Percentiles rank a stretch among this genome's conserved stretches.
Conservation (phyloP, 768 basidiomycete species). For the Pisolithus sp. region DNA sequence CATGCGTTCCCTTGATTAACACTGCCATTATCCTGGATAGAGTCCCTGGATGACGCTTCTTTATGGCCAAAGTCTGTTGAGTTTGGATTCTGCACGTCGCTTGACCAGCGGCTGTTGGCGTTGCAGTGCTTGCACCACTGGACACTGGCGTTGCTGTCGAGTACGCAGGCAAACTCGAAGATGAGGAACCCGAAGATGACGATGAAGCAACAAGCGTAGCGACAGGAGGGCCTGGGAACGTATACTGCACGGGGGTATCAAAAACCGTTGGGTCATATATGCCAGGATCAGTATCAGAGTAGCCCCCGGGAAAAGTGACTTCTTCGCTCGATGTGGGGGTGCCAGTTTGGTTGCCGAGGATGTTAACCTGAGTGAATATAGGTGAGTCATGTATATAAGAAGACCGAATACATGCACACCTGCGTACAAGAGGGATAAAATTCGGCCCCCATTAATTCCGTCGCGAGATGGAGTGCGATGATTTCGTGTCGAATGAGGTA, state of each 20-base stretch:
- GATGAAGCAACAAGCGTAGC: conserved; percentile 33
- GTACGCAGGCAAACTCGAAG: conserved; percentile 3
- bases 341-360: conserved; percentile 51
- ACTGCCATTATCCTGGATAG: conserved; percentile 11
- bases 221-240: conserved; percentile 48
- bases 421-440: conserved; percentile 73
- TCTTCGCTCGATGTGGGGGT: conserved; percentile 41
- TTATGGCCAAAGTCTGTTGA: conserved; percentile 15
- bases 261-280: conserved; percentile 49
- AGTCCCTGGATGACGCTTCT: conserved; percentile 7
- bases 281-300: conserved; percentile 64
- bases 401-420: conserved; percentile 7
- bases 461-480: conserved; percentile 67
- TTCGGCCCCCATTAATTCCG: conserved; percentile 56
- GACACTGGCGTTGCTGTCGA: not conserved
- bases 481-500: conserved; percentile 79
- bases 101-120: conserved; percentile 4
- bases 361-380: conserved; percentile 32
- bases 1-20: conserved; percentile 18
- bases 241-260: conserved; percentile 30
- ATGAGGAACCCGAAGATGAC: conserved; percentile 7
- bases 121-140: not conserved
- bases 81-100: conserved; percentile 11
- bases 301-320: conserved; percentile 68
- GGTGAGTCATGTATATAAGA: conserved; percentile 3